A percentile compares a stretch with the other conserved stretches of the same genome.
Evolutionary conservation across 1,284 basidiomycete genomes (phyloP).

Genomic region (Cryptococcus sp.): DNA sequence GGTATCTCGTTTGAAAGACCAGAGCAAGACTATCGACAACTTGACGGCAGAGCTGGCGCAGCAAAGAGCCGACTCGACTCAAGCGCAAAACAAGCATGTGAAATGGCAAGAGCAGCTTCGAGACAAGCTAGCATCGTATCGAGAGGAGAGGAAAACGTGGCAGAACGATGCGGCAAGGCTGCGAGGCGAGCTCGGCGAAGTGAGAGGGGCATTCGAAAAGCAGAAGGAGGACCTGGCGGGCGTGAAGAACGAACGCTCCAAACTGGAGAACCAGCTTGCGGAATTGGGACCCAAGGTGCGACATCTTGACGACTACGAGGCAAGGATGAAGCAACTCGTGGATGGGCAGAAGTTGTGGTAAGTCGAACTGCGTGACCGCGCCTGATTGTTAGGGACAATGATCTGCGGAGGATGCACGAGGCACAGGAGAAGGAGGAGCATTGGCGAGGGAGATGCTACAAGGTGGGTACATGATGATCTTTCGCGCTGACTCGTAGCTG

Average conservation of each 20-base stretch:
- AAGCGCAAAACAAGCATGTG: constrained; percentile 38
- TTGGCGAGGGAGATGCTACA: constrained; percentile 13
- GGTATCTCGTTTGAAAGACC: constrained; percentile 41
- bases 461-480: not conserved
- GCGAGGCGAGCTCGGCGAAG: constrained; percentile 29
- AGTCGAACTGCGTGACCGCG: constrained; percentile 3
- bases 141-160: constrained; percentile 38
- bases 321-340: constrained; percentile 37
- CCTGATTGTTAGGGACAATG: constrained; percentile 20
- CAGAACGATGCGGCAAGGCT: constrained; percentile 31
- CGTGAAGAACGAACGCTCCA: constrained; percentile 43
- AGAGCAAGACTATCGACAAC: constrained; percentile 30
- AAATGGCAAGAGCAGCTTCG: constrained; percentile 42
- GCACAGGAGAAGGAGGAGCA: constrained; percentile 18
- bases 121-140: constrained; percentile 31
- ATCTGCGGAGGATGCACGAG: constrained; percentile 24
- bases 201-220: constrained; percentile 15
- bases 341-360: constrained; percentile 36
- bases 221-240: constrained; percentile 37
- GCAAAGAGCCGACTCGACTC: constrained; percentile 29
- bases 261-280: constrained; percentile 34
- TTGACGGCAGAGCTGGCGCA: constrained; percentile 32
- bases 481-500: not conserved
- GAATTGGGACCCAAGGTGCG: constrained; percentile 34
- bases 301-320: constrained; percentile 40